Percentiles rank a stretch among this genome's conserved stretches.
Conservation (phyloP, 495 filamentous ascomycete genomes). For the Lentithecium fluviatile region DNA sequence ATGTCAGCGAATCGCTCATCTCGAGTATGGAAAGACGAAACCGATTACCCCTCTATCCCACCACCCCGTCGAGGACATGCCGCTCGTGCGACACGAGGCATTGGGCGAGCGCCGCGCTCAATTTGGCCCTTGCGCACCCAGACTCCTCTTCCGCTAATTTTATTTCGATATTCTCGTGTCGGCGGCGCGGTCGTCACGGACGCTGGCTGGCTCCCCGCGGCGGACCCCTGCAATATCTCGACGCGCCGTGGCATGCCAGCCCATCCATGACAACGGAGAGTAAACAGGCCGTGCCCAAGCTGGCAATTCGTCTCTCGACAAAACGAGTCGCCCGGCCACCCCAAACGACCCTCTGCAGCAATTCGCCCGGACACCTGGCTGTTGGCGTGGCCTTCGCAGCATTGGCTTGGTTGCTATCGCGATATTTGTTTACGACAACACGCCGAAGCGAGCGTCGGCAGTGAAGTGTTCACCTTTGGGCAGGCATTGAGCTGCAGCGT, state of each 20-base stretch:
- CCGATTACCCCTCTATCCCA: slow-evolving; percentile 5
- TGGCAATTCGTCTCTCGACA: not conserved
- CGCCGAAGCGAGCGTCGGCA: too few relatives aligned
- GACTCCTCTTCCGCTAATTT: too few relatives aligned
- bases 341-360: not conserved
- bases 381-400: too few relatives aligned
- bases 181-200: too few relatives aligned
- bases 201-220: not conserved
- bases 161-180: too few relatives aligned
- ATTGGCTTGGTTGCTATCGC: too few relatives aligned
- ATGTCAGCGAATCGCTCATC: slow-evolving; percentile 14
- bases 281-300: slow-evolving; percentile 30
- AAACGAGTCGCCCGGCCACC: not conserved
- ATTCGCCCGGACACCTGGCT: not conserved
- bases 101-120: not conserved
- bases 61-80: not conserved
- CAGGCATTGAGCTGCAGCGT: too few relatives aligned
- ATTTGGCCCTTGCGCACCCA: too few relatives aligned
- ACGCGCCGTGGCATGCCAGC: slow-evolving; percentile 24
- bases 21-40: slow-evolving; percentile 11
- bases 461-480: too few relatives aligned
- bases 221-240: not conserved
- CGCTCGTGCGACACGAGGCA: slow-evolving; percentile 10
- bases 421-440: too few relatives aligned
- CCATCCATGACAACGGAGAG: slow-evolving; percentile 34